A percentile compares a stretch with the other conserved stretches of the same genome.
Conservation (phyloP, 2,329 filamentous ascomycete genomes). For the Colletotrichum tofieldiae region DNA sequence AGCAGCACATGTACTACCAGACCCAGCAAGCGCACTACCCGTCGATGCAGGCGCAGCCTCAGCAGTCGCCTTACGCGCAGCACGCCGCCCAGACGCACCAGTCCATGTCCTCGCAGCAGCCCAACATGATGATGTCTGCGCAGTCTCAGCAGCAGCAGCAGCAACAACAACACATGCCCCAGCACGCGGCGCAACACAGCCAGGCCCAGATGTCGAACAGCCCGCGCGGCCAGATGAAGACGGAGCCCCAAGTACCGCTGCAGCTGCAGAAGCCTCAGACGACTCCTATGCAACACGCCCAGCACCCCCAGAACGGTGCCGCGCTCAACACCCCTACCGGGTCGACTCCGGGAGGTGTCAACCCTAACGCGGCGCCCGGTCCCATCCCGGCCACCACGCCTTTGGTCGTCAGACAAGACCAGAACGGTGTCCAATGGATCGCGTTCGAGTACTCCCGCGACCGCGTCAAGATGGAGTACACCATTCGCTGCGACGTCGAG, state of each 20-base stretch:
- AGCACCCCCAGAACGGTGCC: constrained; percentile 58
- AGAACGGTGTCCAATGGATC: constrained; percentile 98
- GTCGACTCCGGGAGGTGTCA: constrained; percentile 71
- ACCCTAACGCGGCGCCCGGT: constrained; percentile 92
- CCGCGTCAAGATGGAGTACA: constrained; percentile 99
- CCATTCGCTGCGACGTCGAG: constrained; percentile 97
- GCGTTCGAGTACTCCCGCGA: constrained; percentile 98
- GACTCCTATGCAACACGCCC: constrained; percentile 58
- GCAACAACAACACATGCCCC: constrained; percentile 49
- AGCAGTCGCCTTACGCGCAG: constrained; percentile 73
- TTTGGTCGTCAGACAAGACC: constrained; percentile 92
- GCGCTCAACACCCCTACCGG: constrained; percentile 63
- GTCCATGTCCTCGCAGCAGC: constrained; percentile 75
- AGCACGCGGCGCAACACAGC: constrained; percentile 67
- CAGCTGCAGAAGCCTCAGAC: constrained; percentile 72
- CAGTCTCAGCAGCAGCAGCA: constrained; percentile 63
- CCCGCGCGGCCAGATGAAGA: constrained; percentile 71
- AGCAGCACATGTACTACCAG: constrained; percentile 84
- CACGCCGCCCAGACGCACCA: constrained; percentile 69
- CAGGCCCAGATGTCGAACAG: constrained; percentile 72
- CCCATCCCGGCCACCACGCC: constrained; percentile 98
- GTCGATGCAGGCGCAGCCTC: constrained; percentile 75
- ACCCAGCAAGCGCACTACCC: constrained; percentile 74
- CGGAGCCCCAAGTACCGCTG: constrained; percentile 73
- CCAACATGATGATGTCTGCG: constrained; percentile 77